phyloP scores from a whole-genome alignment of 257 asterid genomes.

The Phtheirospermum japonicum region DNA sequence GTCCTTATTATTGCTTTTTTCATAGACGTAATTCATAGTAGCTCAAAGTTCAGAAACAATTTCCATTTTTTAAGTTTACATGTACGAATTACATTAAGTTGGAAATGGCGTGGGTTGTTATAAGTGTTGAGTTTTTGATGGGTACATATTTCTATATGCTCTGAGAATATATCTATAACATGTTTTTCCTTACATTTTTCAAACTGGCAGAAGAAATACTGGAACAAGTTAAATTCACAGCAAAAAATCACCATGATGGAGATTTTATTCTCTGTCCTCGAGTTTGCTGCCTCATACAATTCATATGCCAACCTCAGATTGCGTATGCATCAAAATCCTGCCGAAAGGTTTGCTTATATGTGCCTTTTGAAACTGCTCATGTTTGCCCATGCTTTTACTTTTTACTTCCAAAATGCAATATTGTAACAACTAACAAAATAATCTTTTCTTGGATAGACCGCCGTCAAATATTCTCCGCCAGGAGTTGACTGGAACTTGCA shows the following conservation, averaged over 20 bases:
- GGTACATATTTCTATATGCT: slow-evolving; percentile 5
- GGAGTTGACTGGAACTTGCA: slow-evolving; percentile 88
- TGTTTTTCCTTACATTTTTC: slow-evolving; percentile 27
- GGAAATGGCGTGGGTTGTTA: background rate
- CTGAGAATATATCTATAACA: slow-evolving; percentile 11
- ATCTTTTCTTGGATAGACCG: slow-evolving; percentile 54
- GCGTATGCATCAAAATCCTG: slow-evolving; percentile 78
- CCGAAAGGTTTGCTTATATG: slow-evolving; percentile 60
- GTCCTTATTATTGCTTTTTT: background rate
- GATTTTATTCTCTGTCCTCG: slow-evolving; percentile 69
- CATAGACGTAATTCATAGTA: slow-evolving; percentile 9
- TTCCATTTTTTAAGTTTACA: slow-evolving; percentile 2
- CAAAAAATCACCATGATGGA: slow-evolving; percentile 80
- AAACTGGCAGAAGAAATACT: slow-evolving; percentile 80
- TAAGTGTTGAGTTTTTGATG: background rate
- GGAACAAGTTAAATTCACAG: slow-evolving; percentile 72
- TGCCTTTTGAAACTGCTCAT: slow-evolving; percentile 15
- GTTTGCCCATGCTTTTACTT: slow-evolving; percentile 27
- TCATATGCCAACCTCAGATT: slow-evolving; percentile 76
- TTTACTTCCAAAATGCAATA: slow-evolving; percentile 2
- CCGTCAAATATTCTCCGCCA: slow-evolving; percentile 96
- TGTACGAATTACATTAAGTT: background rate
- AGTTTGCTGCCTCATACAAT: slow-evolving; percentile 91
- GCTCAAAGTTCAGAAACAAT: slow-evolving; percentile 7
- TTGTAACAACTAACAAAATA: slow-evolving; percentile 11